Evolutionary conservation across 2,329 filamentous ascomycete species (phyloP), one percentile per base, ranked within the genome.

Genomic region (Colletotrichum cuscutae): DNA sequence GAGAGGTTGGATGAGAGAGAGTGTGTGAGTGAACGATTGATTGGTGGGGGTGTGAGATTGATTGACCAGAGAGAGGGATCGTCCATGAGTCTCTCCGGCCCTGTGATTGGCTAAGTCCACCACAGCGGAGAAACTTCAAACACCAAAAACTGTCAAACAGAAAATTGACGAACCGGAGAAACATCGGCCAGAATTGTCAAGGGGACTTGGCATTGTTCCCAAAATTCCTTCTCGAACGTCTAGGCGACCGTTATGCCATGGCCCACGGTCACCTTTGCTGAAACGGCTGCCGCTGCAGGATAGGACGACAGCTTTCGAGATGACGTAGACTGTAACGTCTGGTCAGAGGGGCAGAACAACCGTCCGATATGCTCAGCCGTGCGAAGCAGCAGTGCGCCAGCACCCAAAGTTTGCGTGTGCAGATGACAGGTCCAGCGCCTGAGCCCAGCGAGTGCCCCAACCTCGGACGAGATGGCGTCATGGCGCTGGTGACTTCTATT

Each of bases 391-490:
- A 19, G 22, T 22, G n/a, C 28, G 26, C 13, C 32, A 13, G 46
- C 26, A 15, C 4, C 19, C 15, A 28, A 30, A 54, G 26, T 65
- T 69, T 6, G 54, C 12, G 24, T n/a, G n/a, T 61, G 66, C 46
- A 57, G 66, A 52, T 72, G 70, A 68, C 59, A 72, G 59, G 30
- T 26, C 22, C 32, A 12, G 22, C 56, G 26, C 60, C 66, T 65
- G 54, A 35, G 66, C 28, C 26, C 42, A 13, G 9, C 56, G 8
- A 15, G 35, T 5, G 42, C 58, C 54, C 1, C 32, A n/a, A 70
- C 46, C 26, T 68, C n/a, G 58, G 69, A 72, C 32, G 69, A 72
- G 54, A 52, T 64, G 60, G 65, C 59, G 66, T 70, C 60, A 70
- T 72, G 58, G 54, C 65, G 65, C 12, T n/a, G 35, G 15, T 26